Base-by-base conservation (phyloP, 192 early-diverging fungal genomes). In the Coemansia sp. region DNA sequence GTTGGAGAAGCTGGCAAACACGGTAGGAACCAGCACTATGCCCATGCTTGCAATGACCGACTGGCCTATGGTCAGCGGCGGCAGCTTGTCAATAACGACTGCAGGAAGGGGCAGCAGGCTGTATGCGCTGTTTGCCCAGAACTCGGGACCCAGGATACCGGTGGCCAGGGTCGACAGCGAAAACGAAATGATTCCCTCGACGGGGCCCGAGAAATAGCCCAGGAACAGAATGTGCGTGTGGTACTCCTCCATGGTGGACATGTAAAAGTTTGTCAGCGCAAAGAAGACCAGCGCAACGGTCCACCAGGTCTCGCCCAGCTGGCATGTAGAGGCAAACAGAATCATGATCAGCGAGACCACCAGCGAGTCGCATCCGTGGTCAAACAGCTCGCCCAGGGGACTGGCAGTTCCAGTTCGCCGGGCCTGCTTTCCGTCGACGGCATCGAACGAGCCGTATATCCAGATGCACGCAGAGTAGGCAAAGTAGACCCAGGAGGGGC, bases 351-450 rank as follows among this genome's bases (percentile, higher is more conserved):
- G 83, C 32, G 82, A 77, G 20, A 87, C 87, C 61, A 88, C 88
- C 28, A 89, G 77, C 28, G 88, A 88, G 77, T 89, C 88, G 64
- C 87, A 94, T 71, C 94, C 91, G 61, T 97, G 96, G 80, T 97
- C 96, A 84, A 97, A 97, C 51, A 97, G 78, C 84, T 97, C 96
- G 28, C 96, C 96, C 60, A 97, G 69, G 20, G 96, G 96, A 20
- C 93, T 91, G 0, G 88, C 88, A 7, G 92, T 85, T 51, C 91
- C 91, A 20, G 94, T 96, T 52, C 93, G 84, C 52, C 96, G 85
- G 20, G 96, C 96, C 75, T 97, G 96, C 77, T 96, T 96, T 22
- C 96, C 96, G 67, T 97, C 96, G 74, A 97, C 92, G 30, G 93
- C 93, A 72, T 97, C 95, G 57, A 95, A 85, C 25, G 90, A 91